Evolutionary conservation across 179 eudicot species (phyloP), one percentile per base, ranked within the genome.

Genomic region (Vitellaria paradoxa): DNA sequence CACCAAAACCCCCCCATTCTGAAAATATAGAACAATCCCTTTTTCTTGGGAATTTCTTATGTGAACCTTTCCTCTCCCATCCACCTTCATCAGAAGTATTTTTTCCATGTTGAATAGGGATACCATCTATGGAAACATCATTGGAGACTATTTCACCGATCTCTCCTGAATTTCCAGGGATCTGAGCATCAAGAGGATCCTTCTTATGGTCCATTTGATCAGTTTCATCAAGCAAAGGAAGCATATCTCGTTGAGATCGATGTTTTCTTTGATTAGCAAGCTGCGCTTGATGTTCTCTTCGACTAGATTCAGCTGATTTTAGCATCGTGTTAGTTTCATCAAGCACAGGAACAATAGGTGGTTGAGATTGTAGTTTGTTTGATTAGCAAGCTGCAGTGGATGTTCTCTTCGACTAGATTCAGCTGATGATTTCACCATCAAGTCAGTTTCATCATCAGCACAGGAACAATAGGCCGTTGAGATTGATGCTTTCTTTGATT

Each of bases 101-200:
- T 70, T 75, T 81, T 46, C 57, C 79, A 9, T 65, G 61, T 61
- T 81, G 79, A 52, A 85, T 62, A 78, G 71, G 6, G 83, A 89
- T 75, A 80, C 84, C 77, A 46, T 78, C 80, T 46, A 40, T 50
- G 55, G 73, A 68, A 53, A 79, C 23, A 65, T 78, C 80, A 68
- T 68, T 78, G 9, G 84, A 76, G 63, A 76, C 65, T 20, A 76
- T 26, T 6, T 82, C 85, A 64, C 70, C 75, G 65, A 86, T 84
- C 47, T 84, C 89, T 49, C 68, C 84, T 17, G 87, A 56, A 65
- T 72, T 86, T 13, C 73, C 85, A 5, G 83, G 84, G 75, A 86
- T 75, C 67, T 84, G 90, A n/a, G 85, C 79, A 52, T 84, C 85
- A 62, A 80, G 78, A 78, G 90, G 83, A 77, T 82, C 86, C 60